Base-by-base conservation (phyloP, 228 moss, liverwort and hornwort species). In the Sphagnum magellanicum region DNA sequence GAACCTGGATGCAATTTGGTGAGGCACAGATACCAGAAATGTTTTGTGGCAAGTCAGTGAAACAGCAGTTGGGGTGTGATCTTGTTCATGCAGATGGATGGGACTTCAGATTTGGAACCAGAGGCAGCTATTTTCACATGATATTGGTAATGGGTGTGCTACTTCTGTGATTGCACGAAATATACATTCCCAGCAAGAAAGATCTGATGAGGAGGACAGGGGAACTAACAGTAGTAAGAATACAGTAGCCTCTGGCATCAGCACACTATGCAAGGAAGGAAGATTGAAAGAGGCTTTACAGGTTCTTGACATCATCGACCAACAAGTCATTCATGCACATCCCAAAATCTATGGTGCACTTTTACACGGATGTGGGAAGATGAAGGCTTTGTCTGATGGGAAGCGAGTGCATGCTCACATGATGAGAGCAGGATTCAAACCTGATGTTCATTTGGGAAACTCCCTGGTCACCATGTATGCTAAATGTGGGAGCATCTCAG, bases 341-440 rank as follows among this genome's bases (percentile, higher is more conserved):
- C 11, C 52, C 8, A 46, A 63, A 32, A 63, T 51, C 7, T 72
- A 64, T 47, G 15, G 65, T 32, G 52, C 52, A 1, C 72, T 72
- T 16, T 50, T 72, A 65, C 72, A 72, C 49, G 72, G 58, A 6
- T 72, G 72, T 14, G 53, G 64, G n/a, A 64, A 63, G 17, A 16
- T 49, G 4, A 72, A 72, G 57, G 16, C 47, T 64, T 49, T 72
- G 5, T 64, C 13, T 2, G 17, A 65, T n/a, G 72, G 64, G 47
- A 72, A 57, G 52, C 53, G 46, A 48, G 72, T 72, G 13, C 64
- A 64, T 13, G 65, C 52, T 47, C 64, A 59, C 12, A 66, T 72
- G 53, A 72, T 53, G 7, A 17, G 49, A 17, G 32, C 53, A 11
- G 72, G 66, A 5, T 57, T 72, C 8, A 53, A 72, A 53, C 48